Evolutionary conservation across 2,329 filamentous ascomycete species (phyloP).

Genomic region (Neobulgaria alba): DNA sequence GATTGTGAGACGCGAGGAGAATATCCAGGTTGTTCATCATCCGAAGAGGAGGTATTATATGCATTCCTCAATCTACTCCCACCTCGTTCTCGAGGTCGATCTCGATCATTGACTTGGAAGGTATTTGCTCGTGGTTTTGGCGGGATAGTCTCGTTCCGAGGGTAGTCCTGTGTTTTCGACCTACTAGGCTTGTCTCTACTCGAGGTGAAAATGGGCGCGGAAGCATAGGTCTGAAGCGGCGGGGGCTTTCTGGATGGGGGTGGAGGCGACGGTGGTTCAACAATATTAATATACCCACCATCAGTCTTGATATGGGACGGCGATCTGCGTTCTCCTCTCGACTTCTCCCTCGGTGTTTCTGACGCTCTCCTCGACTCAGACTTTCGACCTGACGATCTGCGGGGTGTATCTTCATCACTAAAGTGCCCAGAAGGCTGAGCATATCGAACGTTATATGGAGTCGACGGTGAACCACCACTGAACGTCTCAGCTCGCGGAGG

Average conservation of each 20-base stretch:
- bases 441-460: constrained; percentile 21
- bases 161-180: constrained; percentile 25
- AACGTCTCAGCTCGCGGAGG: constrained; percentile 26
- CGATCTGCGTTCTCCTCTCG: constrained; percentile 14
- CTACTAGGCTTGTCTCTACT: constrained; percentile 21
- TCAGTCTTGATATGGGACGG: constrained; percentile 11
- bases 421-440: constrained; percentile 13
- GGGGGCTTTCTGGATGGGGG: constrained; percentile 18
- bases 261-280: constrained; percentile 24
- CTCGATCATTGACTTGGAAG: constrained; percentile 17
- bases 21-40: background rate
- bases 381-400: constrained; percentile 24
- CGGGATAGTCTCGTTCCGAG: constrained; percentile 19
- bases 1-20: constrained; percentile 16
- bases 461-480: constrained; percentile 10
- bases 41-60: constrained; percentile 10
- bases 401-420: constrained; percentile 26
- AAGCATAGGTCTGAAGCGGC: constrained; percentile 21
- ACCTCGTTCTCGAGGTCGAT: constrained; percentile 13
- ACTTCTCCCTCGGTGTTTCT: constrained; percentile 19
- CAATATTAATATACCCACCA: constrained; percentile 15
- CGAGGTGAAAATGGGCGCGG: constrained; percentile 21
- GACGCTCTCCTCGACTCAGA: constrained; percentile 19
- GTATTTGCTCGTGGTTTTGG: constrained; percentile 24
- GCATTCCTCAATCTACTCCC: constrained; percentile 18